A percentile compares a stretch with the other conserved stretches of the same genome.
Conservation (phyloP, 306 rosid species). For the Malus domestica region ASM211411v1 NC_041804.1:255501-256000, state of each 20-base stretch:
- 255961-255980: not conserved
- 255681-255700: conserved; percentile 84
- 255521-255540: conserved; percentile 93
- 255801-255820: not conserved
- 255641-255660: conserved; percentile 67
- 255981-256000: not conserved
- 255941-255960: not conserved
- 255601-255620: conserved; percentile 85
- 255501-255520: conserved; percentile 65
- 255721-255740: conserved; percentile 41
- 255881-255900: not conserved
- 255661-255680: conserved; percentile 81
- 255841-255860: not conserved
- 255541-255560: conserved; percentile 82
- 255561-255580: conserved; percentile 77
- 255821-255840: not conserved
- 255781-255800: not conserved
- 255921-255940: not conserved
- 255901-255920: not conserved
- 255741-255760: not conserved
- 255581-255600: conserved; percentile 85
- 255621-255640: conserved; percentile 61
- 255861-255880: not conserved
- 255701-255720: conserved; percentile 67
- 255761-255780: not conserved